Conservation (phyloP, 805 yeast species). For the Clavispora asparagi region DNA sequence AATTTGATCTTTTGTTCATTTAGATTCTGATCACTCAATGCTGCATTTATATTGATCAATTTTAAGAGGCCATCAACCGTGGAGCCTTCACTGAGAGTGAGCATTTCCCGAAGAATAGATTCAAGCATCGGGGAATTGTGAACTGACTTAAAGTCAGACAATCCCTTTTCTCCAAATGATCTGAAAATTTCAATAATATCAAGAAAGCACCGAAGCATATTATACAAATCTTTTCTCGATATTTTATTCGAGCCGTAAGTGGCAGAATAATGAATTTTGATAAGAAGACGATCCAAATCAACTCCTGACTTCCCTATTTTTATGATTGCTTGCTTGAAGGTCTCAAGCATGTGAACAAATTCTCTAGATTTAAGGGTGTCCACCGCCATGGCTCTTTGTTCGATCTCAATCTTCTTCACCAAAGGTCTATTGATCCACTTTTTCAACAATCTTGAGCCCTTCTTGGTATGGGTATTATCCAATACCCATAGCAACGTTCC, state of each 20-base stretch:
- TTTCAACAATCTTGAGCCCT: conserved; percentile 63
- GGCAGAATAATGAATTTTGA: conserved; percentile 55
- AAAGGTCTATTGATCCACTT: conserved; percentile 79
- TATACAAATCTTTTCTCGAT: conserved; percentile 55
- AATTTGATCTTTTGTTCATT: conserved; percentile 42
- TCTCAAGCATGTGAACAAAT: conserved; percentile 31
- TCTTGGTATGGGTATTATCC: conserved; percentile 73
- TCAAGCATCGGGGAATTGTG: conserved; percentile 30
- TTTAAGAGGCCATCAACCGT: conserved; percentile 31
- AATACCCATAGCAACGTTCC: conserved; percentile 80
- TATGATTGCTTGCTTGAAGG: conserved; percentile 20
- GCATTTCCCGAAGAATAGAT: conserved; percentile 33
- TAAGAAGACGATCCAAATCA: conserved; percentile 56
- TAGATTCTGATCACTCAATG: conserved; percentile 43
- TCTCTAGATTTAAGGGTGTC: conserved; percentile 20
- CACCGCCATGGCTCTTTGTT: conserved; percentile 58
- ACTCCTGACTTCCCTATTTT: conserved; percentile 31
- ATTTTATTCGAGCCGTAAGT: conserved; percentile 30
- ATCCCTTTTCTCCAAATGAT: conserved; percentile 7
- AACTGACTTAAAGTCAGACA: conserved; percentile 16
- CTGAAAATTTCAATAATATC: conserved; percentile 24
- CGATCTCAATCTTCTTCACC: conserved; percentile 46
- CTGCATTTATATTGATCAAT: conserved; percentile 50
- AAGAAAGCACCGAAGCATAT: conserved; percentile 43
- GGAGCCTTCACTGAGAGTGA: conserved; percentile 24